These are phyloP conservation scores for Penicillium carneum DNA, from an alignment of 2,329 filamentous ascomycete species.

Conservation along the genomic window DNA sequence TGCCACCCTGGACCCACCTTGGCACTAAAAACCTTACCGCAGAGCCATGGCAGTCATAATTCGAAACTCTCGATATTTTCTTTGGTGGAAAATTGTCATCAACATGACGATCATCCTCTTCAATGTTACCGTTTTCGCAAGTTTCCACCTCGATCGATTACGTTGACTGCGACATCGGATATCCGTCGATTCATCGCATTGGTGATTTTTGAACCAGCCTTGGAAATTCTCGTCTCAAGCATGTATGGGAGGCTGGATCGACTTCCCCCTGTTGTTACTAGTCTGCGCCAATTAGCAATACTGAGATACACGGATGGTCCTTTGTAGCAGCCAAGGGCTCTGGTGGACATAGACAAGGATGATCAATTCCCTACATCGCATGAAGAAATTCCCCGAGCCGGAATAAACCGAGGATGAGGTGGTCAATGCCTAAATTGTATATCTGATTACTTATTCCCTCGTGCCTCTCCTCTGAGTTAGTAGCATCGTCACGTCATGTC, in stretches of 20 bases:
- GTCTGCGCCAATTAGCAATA: background rate
- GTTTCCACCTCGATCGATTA: background rate
- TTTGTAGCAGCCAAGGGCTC: conserved; percentile 12
- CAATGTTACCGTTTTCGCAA: background rate
- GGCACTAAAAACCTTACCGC: background rate
- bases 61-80: background rate
- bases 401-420: conserved; percentile 3
- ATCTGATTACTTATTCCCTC: conserved; percentile 12
- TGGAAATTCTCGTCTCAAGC: background rate
- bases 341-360: background rate
- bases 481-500: conserved; percentile 4
- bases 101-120: background rate
- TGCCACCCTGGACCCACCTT: conserved; percentile 1
- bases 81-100: background rate
- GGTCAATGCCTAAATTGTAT: background rate
- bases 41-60: background rate
- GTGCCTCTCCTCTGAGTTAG: background rate
- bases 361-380: conserved; percentile 4
- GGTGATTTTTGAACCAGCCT: background rate
- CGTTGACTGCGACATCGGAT: conserved; percentile 11
- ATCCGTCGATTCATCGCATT: background rate
- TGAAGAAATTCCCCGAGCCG: background rate
- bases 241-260: background rate
- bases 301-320: background rate
- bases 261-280: background rate